Evolutionary conservation across 306 rosid species (phyloP).

Genomic region (Begonia loranthoides): DNA sequence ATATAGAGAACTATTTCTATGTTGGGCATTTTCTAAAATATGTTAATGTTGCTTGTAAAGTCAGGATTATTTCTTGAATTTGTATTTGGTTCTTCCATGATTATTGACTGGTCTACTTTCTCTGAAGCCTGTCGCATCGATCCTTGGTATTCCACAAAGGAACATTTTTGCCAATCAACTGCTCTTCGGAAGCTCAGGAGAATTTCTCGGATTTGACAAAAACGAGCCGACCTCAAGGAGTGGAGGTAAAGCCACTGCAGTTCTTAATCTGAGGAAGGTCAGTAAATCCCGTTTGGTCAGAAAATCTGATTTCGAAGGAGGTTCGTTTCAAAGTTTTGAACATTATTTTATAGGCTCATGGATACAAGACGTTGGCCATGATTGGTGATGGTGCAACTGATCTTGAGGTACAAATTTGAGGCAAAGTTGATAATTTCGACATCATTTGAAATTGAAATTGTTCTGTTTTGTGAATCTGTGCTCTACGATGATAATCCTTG

Average conservation of each 20-base stretch:
- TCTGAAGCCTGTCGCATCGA: constrained; percentile 76
- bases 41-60: too few relatives aligned
- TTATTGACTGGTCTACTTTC: constrained; percentile 18
- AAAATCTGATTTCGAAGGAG: not conserved
- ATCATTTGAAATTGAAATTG: too few relatives aligned
- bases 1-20: too few relatives aligned
- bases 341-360: constrained; percentile 46
- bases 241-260: constrained; percentile 90
- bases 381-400: constrained; percentile 96
- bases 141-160: constrained; percentile 57
- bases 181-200: constrained; percentile 67
- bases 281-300: constrained; percentile 12
- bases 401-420: constrained; percentile 55
- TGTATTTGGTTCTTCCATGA: not conserved
- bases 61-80: constrained; percentile 1
- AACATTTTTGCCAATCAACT: constrained; percentile 83
- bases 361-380: constrained; percentile 63
- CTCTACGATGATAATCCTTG: too few relatives aligned
- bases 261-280: constrained; percentile 70
- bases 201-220: constrained; percentile 75
- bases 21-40: too few relatives aligned
- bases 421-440: not conserved
- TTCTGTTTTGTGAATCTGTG: too few relatives aligned
- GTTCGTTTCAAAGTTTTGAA: constrained; percentile 16
- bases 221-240: constrained; percentile 84